Evolutionary conservation across 257 asterid species (phyloP), one percentile per base, ranked within the genome.

Genomic region (Salvia miltiorrhiza): DNA sequence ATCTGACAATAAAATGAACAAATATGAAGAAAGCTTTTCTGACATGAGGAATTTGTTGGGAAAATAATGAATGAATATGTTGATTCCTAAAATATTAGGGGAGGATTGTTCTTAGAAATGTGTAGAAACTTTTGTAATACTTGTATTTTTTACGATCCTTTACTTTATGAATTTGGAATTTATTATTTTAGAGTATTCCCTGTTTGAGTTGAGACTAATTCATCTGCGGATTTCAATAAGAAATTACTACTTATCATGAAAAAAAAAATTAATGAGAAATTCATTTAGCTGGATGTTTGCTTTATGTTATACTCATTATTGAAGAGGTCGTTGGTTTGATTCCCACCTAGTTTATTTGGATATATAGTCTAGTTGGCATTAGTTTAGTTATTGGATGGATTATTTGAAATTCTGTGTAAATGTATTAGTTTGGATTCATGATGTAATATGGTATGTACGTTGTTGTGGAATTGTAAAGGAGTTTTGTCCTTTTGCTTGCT

Each of bases 401-500:
- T 26, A 26, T 26, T 26, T 26, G 30, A 3, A 26, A 26, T 4
- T 26, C 30, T 26, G 1, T 26, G 3, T 26, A 26, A 26, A 1
- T 1, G 3, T 26, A n/a, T n/a, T 26, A 26, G 30, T 26, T 26
- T 4, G 30, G 30, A 26, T 26, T 26, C 30, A 26, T 26, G 30
- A 26, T 26, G n/a, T n/a, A n/a, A n/a, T n/a, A 26, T 4, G 30
- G 3, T 26, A 26, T 26, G 30, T 26, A 26, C 4, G 3, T 26
- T 26, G 23, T 16, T 5, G 19, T 41, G 66, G 26, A 49, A 44
- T 75, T 41, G 60, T 73, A 50, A 63, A 39, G 2, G 30, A 37
- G 37, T 17, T 28, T 12, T 16, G 69, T 6, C n/a, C 32, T 70
- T 35, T 70, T n/a, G 17, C 63, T 43, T 68, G 30, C 37, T 76